Percentiles rank a stretch among this genome's conserved stretches.
phyloP scores from a whole-genome alignment of 2,329 filamentous ascomycete genomes.

The Stagonosporopsis vannaccii region DNA sequence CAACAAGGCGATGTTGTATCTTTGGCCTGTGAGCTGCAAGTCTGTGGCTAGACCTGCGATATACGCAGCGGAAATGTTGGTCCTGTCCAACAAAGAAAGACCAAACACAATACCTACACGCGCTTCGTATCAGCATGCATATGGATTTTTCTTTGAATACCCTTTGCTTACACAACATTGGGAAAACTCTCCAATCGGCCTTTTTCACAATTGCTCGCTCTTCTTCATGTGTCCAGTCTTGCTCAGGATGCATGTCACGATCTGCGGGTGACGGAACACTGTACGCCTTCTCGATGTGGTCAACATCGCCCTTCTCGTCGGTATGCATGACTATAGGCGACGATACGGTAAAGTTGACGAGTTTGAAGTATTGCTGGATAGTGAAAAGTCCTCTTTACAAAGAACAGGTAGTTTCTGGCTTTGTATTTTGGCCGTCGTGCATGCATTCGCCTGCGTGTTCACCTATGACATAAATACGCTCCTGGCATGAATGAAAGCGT shows the following conservation, averaged over 20 bases:
- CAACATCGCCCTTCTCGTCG: conserved; percentile 21
- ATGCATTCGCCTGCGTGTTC: conserved; percentile 2
- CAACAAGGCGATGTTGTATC: conserved; percentile 42
- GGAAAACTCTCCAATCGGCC: conserved; percentile 41
- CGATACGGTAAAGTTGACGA: no score
- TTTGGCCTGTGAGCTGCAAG: conserved; percentile 22
- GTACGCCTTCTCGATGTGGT: conserved; percentile 23
- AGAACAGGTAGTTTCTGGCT: not conserved
- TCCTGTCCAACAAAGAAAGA: conserved; percentile 34
- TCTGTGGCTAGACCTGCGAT: conserved; percentile 30
- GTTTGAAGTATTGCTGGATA: not conserved
- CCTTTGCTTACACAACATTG: conserved; percentile 34
- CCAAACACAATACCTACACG: conserved; percentile 35
- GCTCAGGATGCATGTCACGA: conserved; percentile 15
- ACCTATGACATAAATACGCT: not conserved
- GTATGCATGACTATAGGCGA: conserved; percentile 7
- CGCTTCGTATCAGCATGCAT: not conserved
- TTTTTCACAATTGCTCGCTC: conserved; percentile 40
- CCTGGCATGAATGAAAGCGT: not conserved
- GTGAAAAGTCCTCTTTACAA: not conserved
- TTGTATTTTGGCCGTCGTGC: not conserved
- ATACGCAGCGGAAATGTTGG: conserved; percentile 34
- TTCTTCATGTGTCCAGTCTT: conserved; percentile 43
- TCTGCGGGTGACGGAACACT: not conserved
- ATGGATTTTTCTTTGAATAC: not conserved